A percentile compares a stretch with the other conserved stretches of the same genome.
Conservation (phyloP, 176 grass and related monocot genomes). For the Otatea glauca region DNA sequence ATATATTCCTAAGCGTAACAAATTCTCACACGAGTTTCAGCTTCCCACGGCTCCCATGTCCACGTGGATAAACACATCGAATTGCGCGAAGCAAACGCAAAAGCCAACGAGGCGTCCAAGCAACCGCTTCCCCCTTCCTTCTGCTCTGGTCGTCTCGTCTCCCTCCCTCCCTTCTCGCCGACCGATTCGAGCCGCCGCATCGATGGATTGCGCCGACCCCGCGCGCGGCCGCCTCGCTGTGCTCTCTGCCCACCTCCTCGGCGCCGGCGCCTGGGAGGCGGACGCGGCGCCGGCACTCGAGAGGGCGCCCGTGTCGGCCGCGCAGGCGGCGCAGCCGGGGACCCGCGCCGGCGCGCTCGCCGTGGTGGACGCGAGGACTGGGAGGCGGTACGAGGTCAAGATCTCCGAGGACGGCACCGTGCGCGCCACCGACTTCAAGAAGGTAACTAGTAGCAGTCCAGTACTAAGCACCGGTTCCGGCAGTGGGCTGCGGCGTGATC, state of each 20-base stretch:
- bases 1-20: no score
- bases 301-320: conserved; percentile 53
- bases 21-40: neutral
- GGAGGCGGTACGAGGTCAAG: conserved; percentile 66
- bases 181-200: neutral
- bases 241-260: conserved; percentile 58
- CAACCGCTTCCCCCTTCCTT: conserved; percentile 6
- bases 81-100: conserved; percentile 20
- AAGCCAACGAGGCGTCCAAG: conserved; percentile 22
- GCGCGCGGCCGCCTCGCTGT: conserved; percentile 59
- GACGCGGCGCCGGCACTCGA: conserved; percentile 36
- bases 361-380: conserved; percentile 70
- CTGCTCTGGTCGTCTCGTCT: neutral
- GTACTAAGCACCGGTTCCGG: neutral
- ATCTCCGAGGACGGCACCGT: conserved; percentile 79
- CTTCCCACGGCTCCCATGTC: conserved; percentile 15
- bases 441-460: conserved; percentile 37
- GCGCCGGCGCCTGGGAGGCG: neutral
- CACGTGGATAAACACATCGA: conserved; percentile 6
- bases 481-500: conserved; percentile 10
- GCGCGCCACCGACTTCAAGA: conserved; percentile 84
- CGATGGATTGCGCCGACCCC: conserved; percentile 59
- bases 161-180: neutral
- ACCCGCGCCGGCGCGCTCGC: conserved; percentile 60
- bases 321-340: conserved; percentile 31